Evolutionary conservation across 2,329 filamentous ascomycete species (phyloP), one percentile per base, ranked within the genome.

Genomic region (Chrysoporthe puriensis): DNA sequence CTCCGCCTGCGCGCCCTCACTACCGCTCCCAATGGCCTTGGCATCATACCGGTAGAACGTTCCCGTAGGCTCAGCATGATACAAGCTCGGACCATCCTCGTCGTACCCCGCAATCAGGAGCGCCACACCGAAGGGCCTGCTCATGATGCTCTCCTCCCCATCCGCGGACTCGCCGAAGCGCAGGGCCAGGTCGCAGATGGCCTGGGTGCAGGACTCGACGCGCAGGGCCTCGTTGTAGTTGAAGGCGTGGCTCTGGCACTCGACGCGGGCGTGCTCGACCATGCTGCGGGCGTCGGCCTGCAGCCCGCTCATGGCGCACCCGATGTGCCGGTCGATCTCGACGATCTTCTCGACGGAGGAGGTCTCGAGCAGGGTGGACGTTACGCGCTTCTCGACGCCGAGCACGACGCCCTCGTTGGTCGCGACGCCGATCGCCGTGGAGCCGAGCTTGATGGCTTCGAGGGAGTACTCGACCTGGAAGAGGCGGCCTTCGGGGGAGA

Each of bases 381-480:
- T 99, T 75, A 99, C 96, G 77, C 96, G 94, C 89, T 99, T 99
- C 85, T 99, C 96, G 72, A 99, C 96, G 74, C 96, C 96, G 63
- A 99, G 91, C 77, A 99, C 91, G 70, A 98, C 94, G 77, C 96
- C 96, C 79, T 96, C 92, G 68, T 93, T 92, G 61, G 96, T 99
- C 76, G 96, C 94, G 73, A 99, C 94, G 76, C 96, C 96, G 83
- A 99, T 99, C 78, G 96, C 96, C 74, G 96, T 99, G 76, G 93
- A 97, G 74, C 96, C 96, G 74, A 98, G 92, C 86, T 99, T 99
- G 89, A 99, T 99, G 82, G 96, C 96, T 86, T 99, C 96, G 81
- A 99, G 91, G 69, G 96, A 98, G 89, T 99, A 99, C 91, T 99
- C 96, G 85, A 99, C 96, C 86, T 99, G 96, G 88, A 99, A 99